A percentile compares a stretch with the other conserved stretches of the same genome.
phyloP scores from a whole-genome alignment of 768 basidiomycete genomes.

The Podaxis rugospora region DNA sequence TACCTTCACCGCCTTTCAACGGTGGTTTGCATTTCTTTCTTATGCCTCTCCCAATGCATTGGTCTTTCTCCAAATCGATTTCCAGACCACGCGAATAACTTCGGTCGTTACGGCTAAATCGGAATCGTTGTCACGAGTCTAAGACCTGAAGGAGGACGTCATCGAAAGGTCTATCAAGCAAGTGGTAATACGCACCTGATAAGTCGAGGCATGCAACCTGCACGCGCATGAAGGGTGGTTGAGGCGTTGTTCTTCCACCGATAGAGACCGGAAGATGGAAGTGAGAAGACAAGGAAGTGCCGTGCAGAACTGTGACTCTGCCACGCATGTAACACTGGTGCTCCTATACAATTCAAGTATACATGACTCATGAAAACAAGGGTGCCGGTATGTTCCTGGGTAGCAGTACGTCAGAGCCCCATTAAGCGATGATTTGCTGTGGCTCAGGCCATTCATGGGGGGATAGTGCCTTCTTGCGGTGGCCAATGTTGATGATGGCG shows the following conservation, averaged over 20 bases:
- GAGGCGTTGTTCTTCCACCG: not conserved
- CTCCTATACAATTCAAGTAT: not conserved
- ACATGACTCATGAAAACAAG: not conserved
- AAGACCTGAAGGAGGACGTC: not conserved
- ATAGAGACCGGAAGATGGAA: not conserved
- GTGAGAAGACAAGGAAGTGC: not conserved
- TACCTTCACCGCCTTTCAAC: not conserved
- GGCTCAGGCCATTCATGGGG: too few species aligned
- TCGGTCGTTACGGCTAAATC: too few species aligned
- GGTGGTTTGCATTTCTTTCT: not conserved
- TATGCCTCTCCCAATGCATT: not conserved
- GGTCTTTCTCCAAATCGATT: not conserved
- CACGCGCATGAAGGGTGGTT: not conserved
- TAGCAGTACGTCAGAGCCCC: not conserved
- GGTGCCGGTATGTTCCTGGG: not conserved
- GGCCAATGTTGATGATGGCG: not conserved
- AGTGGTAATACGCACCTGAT: not conserved
- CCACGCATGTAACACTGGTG: not conserved
- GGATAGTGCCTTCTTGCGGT: not conserved
- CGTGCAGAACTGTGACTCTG: not conserved
- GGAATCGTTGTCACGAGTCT: not conserved
- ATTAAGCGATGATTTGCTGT: not conserved
- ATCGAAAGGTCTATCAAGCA: not conserved
- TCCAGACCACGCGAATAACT: not conserved
- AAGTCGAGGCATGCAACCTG: not conserved